A percentile compares a stretch with the other conserved stretches of the same genome.
These are phyloP conservation scores for Sindora glabra DNA, from an alignment of 306 rosid species.

Conservation along the genomic window DNA sequence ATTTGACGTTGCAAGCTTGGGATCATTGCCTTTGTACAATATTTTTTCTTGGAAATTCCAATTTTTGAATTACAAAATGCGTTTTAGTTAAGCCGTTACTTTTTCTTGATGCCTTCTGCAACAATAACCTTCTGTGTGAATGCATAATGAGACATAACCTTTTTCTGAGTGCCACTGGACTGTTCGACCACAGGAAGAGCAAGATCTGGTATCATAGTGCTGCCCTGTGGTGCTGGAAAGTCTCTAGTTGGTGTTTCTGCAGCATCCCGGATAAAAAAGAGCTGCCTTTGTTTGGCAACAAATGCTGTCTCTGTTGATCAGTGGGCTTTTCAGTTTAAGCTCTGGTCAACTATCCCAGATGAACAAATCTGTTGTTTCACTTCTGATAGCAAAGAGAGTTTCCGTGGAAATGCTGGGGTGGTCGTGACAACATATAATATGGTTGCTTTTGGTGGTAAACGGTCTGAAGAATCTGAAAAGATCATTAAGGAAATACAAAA, in stretches of 20 bases:
- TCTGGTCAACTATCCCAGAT: conserved; percentile 93
- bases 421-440: conserved; percentile 92
- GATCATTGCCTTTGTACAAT: too few relatives aligned
- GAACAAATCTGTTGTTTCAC: conserved; percentile 97
- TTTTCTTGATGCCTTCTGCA: conserved; percentile 5
- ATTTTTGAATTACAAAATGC: too few relatives aligned
- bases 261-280: conserved; percentile 81
- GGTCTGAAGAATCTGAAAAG: conserved; percentile 93
- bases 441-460: conserved; percentile 95
- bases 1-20: background rate
- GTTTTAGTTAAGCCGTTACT: background rate
- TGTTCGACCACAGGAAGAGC: conserved; percentile 68
- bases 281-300: conserved; percentile 96
- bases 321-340: conserved; percentile 96
- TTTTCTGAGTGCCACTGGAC: conserved; percentile 7
- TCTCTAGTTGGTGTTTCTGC: conserved; percentile 99
- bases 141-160: background rate
- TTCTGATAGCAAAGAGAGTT: conserved; percentile 93
- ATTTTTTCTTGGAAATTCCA: too few relatives aligned
- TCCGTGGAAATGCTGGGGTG: conserved; percentile 93
- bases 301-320: conserved; percentile 98
- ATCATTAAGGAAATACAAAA: conserved; percentile 96
- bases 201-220: conserved; percentile 93
- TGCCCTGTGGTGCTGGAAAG: conserved; percentile 98
- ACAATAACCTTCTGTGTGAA: conserved; percentile 2